Evolutionary conservation across 2,329 filamentous ascomycete genomes (phyloP), one percentile per base, ranked within the genome.

Genomic region (Elsinoe arachidis): DNA sequence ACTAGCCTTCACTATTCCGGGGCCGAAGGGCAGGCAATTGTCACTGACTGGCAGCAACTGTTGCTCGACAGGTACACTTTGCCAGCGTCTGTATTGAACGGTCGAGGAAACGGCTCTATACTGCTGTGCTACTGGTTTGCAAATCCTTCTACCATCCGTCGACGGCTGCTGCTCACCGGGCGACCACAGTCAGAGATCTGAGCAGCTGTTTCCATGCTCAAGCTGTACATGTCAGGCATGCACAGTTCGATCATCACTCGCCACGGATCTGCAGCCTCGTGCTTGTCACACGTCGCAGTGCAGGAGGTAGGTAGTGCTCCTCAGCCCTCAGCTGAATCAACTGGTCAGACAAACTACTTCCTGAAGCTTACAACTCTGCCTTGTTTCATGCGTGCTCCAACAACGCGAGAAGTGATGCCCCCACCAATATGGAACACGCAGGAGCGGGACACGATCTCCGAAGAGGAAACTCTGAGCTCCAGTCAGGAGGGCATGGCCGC

Each of bases 1-100:
- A 56, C 41, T 56, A 56, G 54, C 33, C 54, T 38, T 46, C 54
- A 46, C 54, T 56, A 53, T 53, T 53, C 49, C 49, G 34, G 49
- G 49, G 49, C 49, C 49, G 49, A 53, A 53, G 41, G 26, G 46
- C 46, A 51, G 30, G 46, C 46, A 51, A 51, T 49, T 49, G 23
- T 3, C 30, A 33, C 9, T 26, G n/a, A 49, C 44, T 26, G 23
- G 14, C 30, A 33, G 23, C 44, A 17, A 49, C 44, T 26, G 44
- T 49, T 49, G 44, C 44, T 49, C n/a, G 44, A 49, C 44, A 49
- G 44, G n/a, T 49, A 17, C 46, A 51, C 26, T 35, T 26, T 19
- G 30, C 26, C 46, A 51, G 26, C 46, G 46, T 34, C 46, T 53
- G 26, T 53, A 53, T 53, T 34, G 49, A 53, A 53, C 49, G 49